phyloP scores from a whole-genome alignment of 192 early-diverging fungal species.

The Coemansia sp. region DNA sequence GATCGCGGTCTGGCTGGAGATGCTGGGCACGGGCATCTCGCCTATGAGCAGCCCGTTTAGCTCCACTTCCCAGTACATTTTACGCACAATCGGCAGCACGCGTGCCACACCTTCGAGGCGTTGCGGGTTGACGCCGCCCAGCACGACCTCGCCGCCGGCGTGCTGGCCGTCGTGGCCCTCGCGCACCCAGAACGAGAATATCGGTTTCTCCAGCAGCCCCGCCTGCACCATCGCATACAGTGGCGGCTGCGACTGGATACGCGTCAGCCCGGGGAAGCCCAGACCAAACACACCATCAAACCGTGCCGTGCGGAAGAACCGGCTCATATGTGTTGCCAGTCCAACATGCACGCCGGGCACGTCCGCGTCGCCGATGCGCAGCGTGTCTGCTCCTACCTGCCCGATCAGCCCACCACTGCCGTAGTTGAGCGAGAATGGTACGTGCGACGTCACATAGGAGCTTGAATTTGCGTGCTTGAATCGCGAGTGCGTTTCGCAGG shows the following conservation, averaged over 20 bases:
- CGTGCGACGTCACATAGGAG: conserved; percentile 37
- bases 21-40: conserved; percentile 16
- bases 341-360: conserved; percentile 50
- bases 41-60: conserved; percentile 44
- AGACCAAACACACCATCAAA: conserved; percentile 62
- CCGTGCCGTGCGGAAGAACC: conserved; percentile 45
- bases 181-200: conserved; percentile 46
- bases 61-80: conserved; percentile 56
- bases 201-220: conserved; percentile 32
- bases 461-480: conserved; percentile 48
- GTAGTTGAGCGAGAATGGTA: conserved; percentile 51
- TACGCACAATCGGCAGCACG: conserved; percentile 50
- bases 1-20: conserved; percentile 47
- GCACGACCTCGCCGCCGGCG: conserved; percentile 46
- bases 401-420: conserved; percentile 55
- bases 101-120: conserved; percentile 41
- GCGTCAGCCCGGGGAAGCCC: conserved; percentile 50
- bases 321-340: conserved; percentile 47
- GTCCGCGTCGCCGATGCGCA: conserved; percentile 42
- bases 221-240: conserved; percentile 34
- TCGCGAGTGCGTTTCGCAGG: conserved; percentile 43
- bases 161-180: conserved; percentile 36
- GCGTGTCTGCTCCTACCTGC: conserved; percentile 49
- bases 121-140: conserved; percentile 34
- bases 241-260: conserved; percentile 44